Percentiles rank a stretch among this genome's conserved stretches.
Conservation (phyloP, 2,329 filamentous ascomycete species). For the Pleurostoma richardsiae region DNA sequence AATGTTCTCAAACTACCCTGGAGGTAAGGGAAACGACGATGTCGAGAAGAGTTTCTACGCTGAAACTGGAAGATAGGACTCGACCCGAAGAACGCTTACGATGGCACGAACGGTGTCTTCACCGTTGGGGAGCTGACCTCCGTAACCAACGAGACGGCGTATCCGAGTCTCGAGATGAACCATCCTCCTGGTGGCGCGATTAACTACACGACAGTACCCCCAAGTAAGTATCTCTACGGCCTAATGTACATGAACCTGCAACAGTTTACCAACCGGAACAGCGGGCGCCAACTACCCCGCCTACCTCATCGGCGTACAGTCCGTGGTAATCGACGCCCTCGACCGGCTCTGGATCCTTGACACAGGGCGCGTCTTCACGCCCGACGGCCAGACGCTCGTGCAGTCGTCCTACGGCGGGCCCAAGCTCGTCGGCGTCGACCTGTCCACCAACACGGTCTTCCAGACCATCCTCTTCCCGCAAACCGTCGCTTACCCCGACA, state of each 20-base stretch:
- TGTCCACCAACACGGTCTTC: constrained; percentile 37
- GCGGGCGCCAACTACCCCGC: constrained; percentile 38
- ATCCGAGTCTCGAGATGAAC: constrained; percentile 29
- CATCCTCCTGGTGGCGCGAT: constrained; percentile 38
- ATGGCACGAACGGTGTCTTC: constrained; percentile 25
- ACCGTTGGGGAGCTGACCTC: constrained; percentile 31
- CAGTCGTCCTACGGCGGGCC: constrained; percentile 39
- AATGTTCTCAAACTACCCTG: constrained; percentile 47
- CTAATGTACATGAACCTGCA: not conserved
- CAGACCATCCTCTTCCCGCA: constrained; percentile 44
- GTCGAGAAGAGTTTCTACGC: no score
- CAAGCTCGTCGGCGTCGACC: constrained; percentile 42
- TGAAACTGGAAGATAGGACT: constrained; percentile 24
- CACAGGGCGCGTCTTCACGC: constrained; percentile 31
- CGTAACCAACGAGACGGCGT: constrained; percentile 13
- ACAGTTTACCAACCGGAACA: not conserved
- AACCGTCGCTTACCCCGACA: constrained; percentile 36
- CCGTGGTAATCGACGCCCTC: constrained; percentile 41
- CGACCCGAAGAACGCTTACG: constrained; percentile 38
- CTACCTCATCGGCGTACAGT: constrained; percentile 46
- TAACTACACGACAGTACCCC: constrained; percentile 41
- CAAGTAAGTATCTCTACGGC: constrained; percentile 11
- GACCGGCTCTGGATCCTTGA: constrained; percentile 50
- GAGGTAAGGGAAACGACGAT: constrained; percentile 7
- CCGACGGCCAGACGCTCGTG: constrained; percentile 34